phyloP scores from a whole-genome alignment of 176 grass and related monocot species.

The Pontederia crassipes region DNA sequence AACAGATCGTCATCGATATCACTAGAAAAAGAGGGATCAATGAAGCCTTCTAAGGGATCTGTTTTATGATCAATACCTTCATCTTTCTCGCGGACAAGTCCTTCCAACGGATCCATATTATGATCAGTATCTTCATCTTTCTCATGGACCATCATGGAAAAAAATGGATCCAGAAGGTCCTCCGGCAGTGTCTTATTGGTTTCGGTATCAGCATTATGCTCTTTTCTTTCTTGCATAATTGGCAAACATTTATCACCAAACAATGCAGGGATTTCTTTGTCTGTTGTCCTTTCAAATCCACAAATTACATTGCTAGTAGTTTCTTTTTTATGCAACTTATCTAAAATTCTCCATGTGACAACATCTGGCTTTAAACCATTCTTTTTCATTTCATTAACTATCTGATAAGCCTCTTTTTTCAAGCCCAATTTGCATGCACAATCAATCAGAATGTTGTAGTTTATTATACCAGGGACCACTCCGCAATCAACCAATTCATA shows the following conservation, averaged over 20 bases:
- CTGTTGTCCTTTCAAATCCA: slow-evolving; percentile 7
- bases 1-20: slow-evolving; percentile 13
- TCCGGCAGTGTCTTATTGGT: slow-evolving; percentile 7
- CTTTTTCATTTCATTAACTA: slow-evolving; percentile 66
- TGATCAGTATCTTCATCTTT: too few species aligned
- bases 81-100: slow-evolving; percentile 16
- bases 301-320: background rate
- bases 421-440: slow-evolving; percentile 48
- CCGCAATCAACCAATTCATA: slow-evolving; percentile 57
- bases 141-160: too few species aligned
- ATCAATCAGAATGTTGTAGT: slow-evolving; percentile 75
- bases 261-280: background rate
- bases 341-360: slow-evolving; percentile 86
- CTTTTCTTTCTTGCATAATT: slow-evolving; percentile 1
- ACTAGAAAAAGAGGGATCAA: background rate
- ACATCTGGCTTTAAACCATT: slow-evolving; percentile 59
- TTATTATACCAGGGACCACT: slow-evolving; percentile 43
- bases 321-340: slow-evolving; percentile 27
- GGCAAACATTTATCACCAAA: background rate
- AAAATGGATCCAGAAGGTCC: background rate
- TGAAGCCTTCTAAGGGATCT: background rate
- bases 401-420: slow-evolving; percentile 51
- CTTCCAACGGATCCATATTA: too few species aligned
- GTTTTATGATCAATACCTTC: slow-evolving; percentile 1
- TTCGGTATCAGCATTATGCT: background rate